phyloP scores from a whole-genome alignment of 176 grass and related monocot genomes.

The Dendrocalamus sinicus region DNA sequence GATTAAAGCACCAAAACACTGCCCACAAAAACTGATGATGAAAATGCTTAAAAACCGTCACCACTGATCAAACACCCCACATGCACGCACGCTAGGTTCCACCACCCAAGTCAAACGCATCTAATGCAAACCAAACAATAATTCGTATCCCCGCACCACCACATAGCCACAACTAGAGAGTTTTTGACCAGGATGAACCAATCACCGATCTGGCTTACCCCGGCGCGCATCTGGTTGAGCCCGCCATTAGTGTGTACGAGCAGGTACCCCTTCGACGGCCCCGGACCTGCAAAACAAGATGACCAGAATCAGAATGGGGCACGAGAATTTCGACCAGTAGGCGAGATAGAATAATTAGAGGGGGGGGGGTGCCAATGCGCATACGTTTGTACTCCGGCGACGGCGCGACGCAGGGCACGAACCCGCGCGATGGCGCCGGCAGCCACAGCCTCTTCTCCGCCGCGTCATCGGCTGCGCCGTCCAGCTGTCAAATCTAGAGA shows the following conservation, averaged over 20 bases:
- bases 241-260: conserved; percentile 92
- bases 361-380: neutral
- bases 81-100: conserved; percentile 37
- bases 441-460: conserved; percentile 66
- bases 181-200: neutral
- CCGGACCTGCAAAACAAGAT: conserved; percentile 53
- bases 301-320: conserved; percentile 24
- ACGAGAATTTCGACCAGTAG: neutral
- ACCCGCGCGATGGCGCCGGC: conserved; percentile 55
- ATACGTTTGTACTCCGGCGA: conserved; percentile 56
- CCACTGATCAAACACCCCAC: conserved; percentile 38
- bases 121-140: conserved; percentile 38
- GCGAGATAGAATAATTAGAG: neutral
- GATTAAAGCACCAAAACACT: conserved; percentile 35
- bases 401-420: conserved; percentile 64
- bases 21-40: conserved; percentile 19
- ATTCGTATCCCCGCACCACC: conserved; percentile 15
- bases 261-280: conserved; percentile 67
- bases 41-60: conserved; percentile 24
- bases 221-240: conserved; percentile 96
- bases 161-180: conserved; percentile 29
- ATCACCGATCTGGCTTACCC: conserved; percentile 60
- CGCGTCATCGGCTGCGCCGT: conserved; percentile 30
- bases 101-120: conserved; percentile 38
- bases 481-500: conserved; percentile 80